Conservation (phyloP, 257 asterid species). For the Solanum bulbocastanum region DNA sequence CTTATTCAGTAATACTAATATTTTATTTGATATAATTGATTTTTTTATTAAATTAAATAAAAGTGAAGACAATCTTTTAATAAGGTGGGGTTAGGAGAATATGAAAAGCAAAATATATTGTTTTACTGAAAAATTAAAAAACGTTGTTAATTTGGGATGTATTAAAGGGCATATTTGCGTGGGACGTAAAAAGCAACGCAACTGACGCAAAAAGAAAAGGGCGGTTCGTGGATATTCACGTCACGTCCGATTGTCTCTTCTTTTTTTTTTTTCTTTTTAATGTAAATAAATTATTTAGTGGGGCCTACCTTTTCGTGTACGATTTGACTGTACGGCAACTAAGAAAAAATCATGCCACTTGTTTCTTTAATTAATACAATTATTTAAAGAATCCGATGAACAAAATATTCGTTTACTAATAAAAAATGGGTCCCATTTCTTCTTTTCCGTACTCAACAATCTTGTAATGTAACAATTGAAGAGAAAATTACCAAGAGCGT, state of each 20-base stretch:
- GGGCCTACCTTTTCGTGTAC: slow-evolving; percentile 8
- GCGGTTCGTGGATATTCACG: slow-evolving; percentile 17
- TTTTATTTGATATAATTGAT: background rate
- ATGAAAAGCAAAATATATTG: background rate
- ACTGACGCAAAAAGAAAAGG: slow-evolving; percentile 2
- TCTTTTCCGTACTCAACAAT: background rate
- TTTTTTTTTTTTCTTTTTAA: background rate
- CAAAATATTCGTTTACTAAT: background rate
- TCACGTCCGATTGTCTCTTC: slow-evolving; percentile 2
- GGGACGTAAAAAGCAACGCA: slow-evolving; percentile 1
- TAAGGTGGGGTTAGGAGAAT: background rate
- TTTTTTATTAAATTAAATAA: background rate
- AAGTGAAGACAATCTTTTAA: background rate
- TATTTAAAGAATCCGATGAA: background rate
- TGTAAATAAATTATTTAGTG: background rate
- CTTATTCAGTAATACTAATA: background rate
- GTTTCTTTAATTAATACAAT: background rate
- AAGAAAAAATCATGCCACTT: slow-evolving; percentile 8
- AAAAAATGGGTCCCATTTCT: background rate
- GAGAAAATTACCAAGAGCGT: background rate
- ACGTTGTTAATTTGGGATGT: background rate
- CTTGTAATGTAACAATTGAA: background rate
- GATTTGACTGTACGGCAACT: slow-evolving; percentile 29
- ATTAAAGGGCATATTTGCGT: background rate
- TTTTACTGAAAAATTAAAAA: background rate